Conservation (phyloP, 805 yeast species). For the Zygosaccharomyces pseudorouxii region DNA sequence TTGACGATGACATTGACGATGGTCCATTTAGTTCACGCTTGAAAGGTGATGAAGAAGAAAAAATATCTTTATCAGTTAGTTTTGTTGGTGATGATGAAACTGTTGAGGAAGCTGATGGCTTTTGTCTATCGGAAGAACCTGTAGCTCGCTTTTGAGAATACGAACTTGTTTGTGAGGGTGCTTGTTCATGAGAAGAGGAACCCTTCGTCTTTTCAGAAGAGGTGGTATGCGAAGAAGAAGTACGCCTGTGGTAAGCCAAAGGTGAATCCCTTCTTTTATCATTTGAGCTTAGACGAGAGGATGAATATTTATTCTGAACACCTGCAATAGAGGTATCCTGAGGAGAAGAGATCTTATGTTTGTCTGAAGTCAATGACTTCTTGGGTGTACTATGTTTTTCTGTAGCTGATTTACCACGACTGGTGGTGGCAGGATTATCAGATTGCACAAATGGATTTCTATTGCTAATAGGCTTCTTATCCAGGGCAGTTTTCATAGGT, state of each 20-base stretch:
- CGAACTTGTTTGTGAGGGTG: not conserved
- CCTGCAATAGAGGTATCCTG: not conserved
- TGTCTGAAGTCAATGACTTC: not conserved
- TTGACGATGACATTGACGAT: not conserved
- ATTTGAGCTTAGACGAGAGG: constrained; percentile 1
- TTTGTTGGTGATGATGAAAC: not conserved
- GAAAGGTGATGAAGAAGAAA: not conserved
- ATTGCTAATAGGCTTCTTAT: constrained; percentile 9
- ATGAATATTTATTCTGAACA: constrained; percentile 1
- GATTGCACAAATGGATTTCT: constrained; percentile 9
- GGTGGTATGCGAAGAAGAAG: constrained; percentile 3
- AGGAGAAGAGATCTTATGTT: constrained; percentile 1
- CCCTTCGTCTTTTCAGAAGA: not conserved
- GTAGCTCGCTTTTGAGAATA: not conserved
- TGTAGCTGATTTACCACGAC: not conserved
- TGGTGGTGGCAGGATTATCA: not conserved
- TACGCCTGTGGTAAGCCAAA: not conserved
- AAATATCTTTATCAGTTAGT: not conserved
- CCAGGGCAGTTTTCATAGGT: constrained; percentile 9
- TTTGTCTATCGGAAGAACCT: not conserved
- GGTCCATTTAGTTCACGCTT: not conserved
- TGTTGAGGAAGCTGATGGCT: not conserved
- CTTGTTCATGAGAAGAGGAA: not conserved
- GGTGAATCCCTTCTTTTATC: constrained; percentile 1
- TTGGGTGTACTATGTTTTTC: not conserved